Evolutionary conservation across 2,329 filamentous ascomycete genomes (phyloP).

Genomic region (Clarireedia monteithiana): DNA sequence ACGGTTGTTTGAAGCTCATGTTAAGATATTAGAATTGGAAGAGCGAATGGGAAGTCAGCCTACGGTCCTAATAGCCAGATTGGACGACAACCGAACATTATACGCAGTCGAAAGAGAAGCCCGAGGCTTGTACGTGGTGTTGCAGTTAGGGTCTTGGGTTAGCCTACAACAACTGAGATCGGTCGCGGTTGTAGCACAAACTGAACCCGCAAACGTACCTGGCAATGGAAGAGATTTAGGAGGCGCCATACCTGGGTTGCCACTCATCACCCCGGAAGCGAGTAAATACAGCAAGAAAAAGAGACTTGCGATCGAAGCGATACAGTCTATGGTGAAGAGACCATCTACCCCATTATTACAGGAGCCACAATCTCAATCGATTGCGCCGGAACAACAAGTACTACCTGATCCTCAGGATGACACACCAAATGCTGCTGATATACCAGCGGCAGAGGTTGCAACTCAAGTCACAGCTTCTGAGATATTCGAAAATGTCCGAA

Average conservation of each 20-base stretch:
- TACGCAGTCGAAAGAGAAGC: constrained; percentile 62
- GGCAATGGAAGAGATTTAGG: constrained; percentile 1
- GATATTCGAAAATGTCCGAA: constrained; percentile 51
- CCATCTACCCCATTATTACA: constrained; percentile 19
- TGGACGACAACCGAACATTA: constrained; percentile 44
- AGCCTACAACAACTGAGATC: constrained; percentile 46
- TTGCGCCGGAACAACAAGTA: constrained; percentile 4
- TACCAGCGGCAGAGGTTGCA: neutral
- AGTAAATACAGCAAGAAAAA: constrained; percentile 39
- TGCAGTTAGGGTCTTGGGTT: constrained; percentile 60
- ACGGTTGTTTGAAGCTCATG: constrained; percentile 51
- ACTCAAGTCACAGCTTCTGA: constrained; percentile 34
- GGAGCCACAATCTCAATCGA: constrained; percentile 13
- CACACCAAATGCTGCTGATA: neutral
- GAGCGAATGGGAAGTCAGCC: constrained; percentile 46
- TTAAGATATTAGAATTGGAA: constrained; percentile 57
- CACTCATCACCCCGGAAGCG: constrained; percentile 14
- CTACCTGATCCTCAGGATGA: constrained; percentile 8
- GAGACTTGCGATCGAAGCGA: constrained; percentile 52
- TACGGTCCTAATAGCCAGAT: constrained; percentile 53
- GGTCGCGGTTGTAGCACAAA: constrained; percentile 41
- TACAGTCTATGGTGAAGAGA: constrained; percentile 52
- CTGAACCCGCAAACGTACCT: constrained; percentile 26
- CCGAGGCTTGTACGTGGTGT: constrained; percentile 56
- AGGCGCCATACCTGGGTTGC: neutral